Evolutionary conservation across 1,139 yeast genomes (phyloP).

Genomic region (Yamadazyma blattariae): DNA sequence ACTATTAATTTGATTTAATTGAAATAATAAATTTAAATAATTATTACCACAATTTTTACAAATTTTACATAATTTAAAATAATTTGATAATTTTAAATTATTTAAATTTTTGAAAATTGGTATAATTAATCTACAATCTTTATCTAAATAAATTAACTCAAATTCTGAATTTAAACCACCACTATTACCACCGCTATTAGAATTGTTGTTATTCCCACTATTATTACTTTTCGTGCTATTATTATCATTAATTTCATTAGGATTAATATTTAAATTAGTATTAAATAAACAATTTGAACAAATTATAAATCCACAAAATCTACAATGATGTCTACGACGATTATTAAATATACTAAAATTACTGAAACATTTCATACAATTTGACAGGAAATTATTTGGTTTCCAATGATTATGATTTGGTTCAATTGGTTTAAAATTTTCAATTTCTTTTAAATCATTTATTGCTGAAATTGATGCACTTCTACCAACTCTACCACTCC

Average conservation of each 20-base stretch:
- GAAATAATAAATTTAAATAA: constrained; percentile 27
- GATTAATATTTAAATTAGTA: constrained; percentile 3
- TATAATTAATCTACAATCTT: constrained; percentile 34
- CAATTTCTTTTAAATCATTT: constrained; percentile 3
- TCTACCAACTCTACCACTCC: constrained; percentile 2
- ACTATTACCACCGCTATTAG: neutral
- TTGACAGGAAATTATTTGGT: constrained; percentile 33
- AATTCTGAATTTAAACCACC: neutral
- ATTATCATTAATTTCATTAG: neutral
- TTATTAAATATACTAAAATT: constrained; percentile 33
- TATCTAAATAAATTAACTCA: constrained; percentile 29
- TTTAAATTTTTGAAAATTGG: constrained; percentile 29
- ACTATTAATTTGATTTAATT: constrained; percentile 20
- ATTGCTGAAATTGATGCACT: constrained; percentile 6
- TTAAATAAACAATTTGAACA: constrained; percentile 35
- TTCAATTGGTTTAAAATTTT: constrained; percentile 18
- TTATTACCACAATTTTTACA: constrained; percentile 38
- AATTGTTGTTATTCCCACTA: neutral
- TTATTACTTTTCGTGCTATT: neutral
- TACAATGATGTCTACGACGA: constrained; percentile 40
- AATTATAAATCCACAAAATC: constrained; percentile 42
- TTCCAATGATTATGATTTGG: constrained; percentile 46
- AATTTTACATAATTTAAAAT: constrained; percentile 30
- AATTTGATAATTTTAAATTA: constrained; percentile 10
- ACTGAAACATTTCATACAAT: constrained; percentile 43